Percentiles rank a stretch among this genome's conserved stretches.
These are phyloP conservation scores for Cruciata laevipes DNA, from an alignment of 257 asterid species.

Conservation along the genomic window DNA sequence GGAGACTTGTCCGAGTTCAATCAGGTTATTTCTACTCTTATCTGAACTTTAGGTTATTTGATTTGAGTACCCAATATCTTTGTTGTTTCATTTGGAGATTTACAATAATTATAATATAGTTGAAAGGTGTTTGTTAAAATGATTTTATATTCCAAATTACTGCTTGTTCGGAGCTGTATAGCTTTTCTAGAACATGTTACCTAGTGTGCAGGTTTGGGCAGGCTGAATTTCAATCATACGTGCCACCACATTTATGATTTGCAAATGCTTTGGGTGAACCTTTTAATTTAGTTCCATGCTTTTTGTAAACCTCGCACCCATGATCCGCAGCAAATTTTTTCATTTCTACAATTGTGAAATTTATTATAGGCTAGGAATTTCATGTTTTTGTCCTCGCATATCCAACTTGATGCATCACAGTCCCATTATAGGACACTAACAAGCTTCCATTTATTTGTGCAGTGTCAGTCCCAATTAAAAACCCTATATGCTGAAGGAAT, in stretches of 20 bases:
- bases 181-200: not conserved
- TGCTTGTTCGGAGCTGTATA: not conserved
- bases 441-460: constrained; percentile 33
- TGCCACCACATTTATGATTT: not conserved
- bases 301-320: not conserved
- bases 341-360: not conserved
- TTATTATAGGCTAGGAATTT: not conserved
- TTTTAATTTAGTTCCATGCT: not conserved
- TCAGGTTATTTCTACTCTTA: constrained; percentile 46
- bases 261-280: not conserved
- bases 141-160: too few species aligned
- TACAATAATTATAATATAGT: not conserved
- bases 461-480: constrained; percentile 97
- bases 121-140: not conserved
- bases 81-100: not conserved
- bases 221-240: not conserved
- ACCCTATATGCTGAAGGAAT: constrained; percentile 94
- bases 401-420: not conserved
- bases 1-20: constrained; percentile 93
- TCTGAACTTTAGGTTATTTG: constrained; percentile 15
- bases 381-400: not conserved
- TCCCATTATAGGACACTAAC: constrained; percentile 7
- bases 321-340: not conserved
- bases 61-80: constrained; percentile 8
- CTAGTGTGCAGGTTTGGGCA: not conserved